These are phyloP conservation scores for Cubamyces lactineus DNA, from an alignment of 768 basidiomycete species.

Conservation along the genomic window DNA sequence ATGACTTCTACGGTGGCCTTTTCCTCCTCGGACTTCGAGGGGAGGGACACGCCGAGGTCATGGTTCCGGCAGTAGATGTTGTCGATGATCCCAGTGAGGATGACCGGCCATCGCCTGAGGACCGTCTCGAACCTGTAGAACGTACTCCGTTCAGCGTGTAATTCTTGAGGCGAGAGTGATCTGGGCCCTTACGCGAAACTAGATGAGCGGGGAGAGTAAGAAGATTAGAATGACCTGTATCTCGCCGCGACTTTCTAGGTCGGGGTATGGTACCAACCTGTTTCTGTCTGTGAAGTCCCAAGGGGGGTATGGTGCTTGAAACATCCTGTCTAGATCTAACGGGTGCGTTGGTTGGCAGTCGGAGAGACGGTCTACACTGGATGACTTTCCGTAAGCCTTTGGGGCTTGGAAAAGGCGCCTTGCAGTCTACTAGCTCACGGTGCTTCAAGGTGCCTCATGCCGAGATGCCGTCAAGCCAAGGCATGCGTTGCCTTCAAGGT, in stretches of 20 bases:
- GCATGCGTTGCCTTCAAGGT: too few species aligned
- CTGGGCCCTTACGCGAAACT: slow-evolving; percentile 61
- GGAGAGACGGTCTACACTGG: too few species aligned
- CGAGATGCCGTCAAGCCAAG: too few species aligned
- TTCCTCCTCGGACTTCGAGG: slow-evolving; percentile 27
- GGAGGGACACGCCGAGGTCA: slow-evolving; percentile 47
- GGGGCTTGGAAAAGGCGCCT: too few species aligned
- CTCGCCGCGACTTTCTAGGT: too few species aligned
- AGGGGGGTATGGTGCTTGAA: slow-evolving; percentile 62
- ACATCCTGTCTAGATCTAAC: slow-evolving; percentile 33
- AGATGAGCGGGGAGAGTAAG: slow-evolving; percentile 1
- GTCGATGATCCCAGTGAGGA: slow-evolving; percentile 81
- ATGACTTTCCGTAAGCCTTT: too few species aligned
- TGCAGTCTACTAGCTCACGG: too few species aligned
- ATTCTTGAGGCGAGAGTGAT: background rate
- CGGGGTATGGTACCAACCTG: slow-evolving; percentile 50
- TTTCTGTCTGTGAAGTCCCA: slow-evolving; percentile 74
- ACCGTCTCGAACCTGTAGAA: slow-evolving; percentile 73
- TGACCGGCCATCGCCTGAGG: slow-evolving; percentile 78
- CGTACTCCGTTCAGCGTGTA: background rate
- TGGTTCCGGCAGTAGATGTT: slow-evolving; percentile 73
- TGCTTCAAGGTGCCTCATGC: too few species aligned
- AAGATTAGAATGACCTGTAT: slow-evolving; percentile 10
- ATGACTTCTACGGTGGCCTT: slow-evolving; percentile 40
- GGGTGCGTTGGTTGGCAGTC: background rate